These are phyloP conservation scores for Penicillium rolfsii DNA, from an alignment of 2,329 filamentous ascomycete genomes.

Conservation along the genomic window DNA sequence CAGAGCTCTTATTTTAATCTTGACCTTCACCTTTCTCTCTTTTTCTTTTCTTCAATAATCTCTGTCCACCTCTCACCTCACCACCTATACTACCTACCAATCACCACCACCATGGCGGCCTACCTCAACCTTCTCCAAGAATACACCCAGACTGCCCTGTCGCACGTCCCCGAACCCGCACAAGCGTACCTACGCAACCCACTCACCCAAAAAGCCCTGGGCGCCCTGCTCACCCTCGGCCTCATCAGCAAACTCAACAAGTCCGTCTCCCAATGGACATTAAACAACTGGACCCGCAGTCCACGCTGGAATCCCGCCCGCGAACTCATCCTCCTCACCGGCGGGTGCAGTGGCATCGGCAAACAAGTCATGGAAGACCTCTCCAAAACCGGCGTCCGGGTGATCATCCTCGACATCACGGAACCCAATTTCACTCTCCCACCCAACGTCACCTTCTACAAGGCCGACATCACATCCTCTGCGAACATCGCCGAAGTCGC, in stretches of 20 bases:
- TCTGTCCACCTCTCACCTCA: neutral
- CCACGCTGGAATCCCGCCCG: constrained; percentile 31
- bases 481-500: constrained; percentile 39
- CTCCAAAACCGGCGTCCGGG: constrained; percentile 32
- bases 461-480: constrained; percentile 43
- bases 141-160: constrained; percentile 31
- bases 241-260: constrained; percentile 36
- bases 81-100: neutral
- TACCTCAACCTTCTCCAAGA: constrained; percentile 29
- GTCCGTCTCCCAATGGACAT: constrained; percentile 31
- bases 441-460: constrained; percentile 42
- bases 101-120: constrained; percentile 26
- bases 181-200: constrained; percentile 35
- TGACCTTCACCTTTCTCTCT: neutral
- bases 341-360: constrained; percentile 45
- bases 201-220: constrained; percentile 34
- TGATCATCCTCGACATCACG: constrained; percentile 45
- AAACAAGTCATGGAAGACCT: constrained; percentile 42
- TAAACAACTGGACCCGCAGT: constrained; percentile 37
- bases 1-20: neutral
- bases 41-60: neutral
- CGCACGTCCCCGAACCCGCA: constrained; percentile 32
- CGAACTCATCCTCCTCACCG: constrained; percentile 43
- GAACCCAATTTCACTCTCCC: constrained; percentile 39
- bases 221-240: constrained; percentile 28